Evolutionary conservation across 2,329 filamentous ascomycete species (phyloP), one percentile per base, ranked within the genome.

Genomic region (Elsinoe perseae): DNA sequence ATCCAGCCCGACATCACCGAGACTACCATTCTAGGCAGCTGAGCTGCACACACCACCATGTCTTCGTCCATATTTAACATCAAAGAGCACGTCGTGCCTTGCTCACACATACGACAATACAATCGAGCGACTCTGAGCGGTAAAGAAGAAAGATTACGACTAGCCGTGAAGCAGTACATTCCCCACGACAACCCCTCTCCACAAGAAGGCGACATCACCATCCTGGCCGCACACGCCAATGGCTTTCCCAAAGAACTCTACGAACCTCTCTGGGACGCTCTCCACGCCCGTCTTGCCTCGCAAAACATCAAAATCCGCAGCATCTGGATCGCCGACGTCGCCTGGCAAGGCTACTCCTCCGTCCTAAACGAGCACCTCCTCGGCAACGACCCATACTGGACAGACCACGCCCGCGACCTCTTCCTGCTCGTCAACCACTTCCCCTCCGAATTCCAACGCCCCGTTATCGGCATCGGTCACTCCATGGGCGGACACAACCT

Each of bases 171-270:
- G 75, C 89, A 96, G 68, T 97, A 97, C 68, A 86, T 81, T 0
- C 91, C 91, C 1, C 75, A 82, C 56, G 46, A 53, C 65, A 90
- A 91, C 64, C 77, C 75, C 0, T 70, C 74, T 21, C 86, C 89
- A 0, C 77, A 82, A 60, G 80, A 82, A 1, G 87, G 88, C 30
- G 88, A 93, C 69, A 75, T 96, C 7, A 96, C 89, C 18, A 84
- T 97, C 58, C 83, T 97, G 56, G 89, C 81, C 9, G 85, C 86
- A 3, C 91, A 96, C 72, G 92, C 89, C 50, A 96, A 96, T 73
- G 92, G 86, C 9, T 95, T 96, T 63, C 87, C 89, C 9, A 97
- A 96, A 79, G 92, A 97, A 75, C 72, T 96, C 1, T 96, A 96
- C 67, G 91, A 96, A 65, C 87, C 92, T 0, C 75, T 96, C 0